Conservation (phyloP, 2,329 filamentous ascomycete species). For the Apiospora rasikravindrae region DNA sequence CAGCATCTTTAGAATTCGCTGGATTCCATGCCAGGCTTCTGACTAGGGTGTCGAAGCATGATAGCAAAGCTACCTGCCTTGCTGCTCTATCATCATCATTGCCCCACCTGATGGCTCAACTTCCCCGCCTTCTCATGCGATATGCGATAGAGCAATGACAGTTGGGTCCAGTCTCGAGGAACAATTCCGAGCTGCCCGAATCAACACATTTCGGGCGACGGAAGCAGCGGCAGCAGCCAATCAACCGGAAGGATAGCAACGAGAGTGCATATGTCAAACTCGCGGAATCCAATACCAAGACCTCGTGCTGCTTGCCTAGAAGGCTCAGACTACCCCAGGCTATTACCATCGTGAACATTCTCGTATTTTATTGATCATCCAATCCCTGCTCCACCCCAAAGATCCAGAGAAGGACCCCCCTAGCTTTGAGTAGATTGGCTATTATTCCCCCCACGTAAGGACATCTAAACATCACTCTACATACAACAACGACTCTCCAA, state of each 20-base stretch:
- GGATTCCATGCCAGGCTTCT: background rate
- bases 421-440: constrained; percentile 13
- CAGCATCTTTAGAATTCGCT: constrained; percentile 3
- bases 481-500: constrained; percentile 16
- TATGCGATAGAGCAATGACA: background rate
- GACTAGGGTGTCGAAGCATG: background rate
- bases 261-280: constrained; percentile 2
- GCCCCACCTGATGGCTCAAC: constrained; percentile 11
- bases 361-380: background rate
- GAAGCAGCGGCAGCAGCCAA: constrained; percentile 3
- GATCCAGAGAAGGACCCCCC: background rate
- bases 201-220: background rate
- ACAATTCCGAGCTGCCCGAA: constrained; percentile 4
- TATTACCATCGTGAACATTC: constrained; percentile 5
- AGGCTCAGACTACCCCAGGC: background rate
- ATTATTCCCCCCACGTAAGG: background rate
- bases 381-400: background rate
- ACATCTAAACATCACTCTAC: background rate
- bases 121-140: constrained; percentile 16
- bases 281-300: constrained; percentile 6
- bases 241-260: background rate
- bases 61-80: background rate
- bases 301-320: background rate
- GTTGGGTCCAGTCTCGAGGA: constrained; percentile 1
- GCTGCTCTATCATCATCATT: constrained; percentile 8